Evolutionary conservation across 2,329 filamentous ascomycete genomes (phyloP).

Genomic region (Purpureocillium takamizusanense): DNA sequence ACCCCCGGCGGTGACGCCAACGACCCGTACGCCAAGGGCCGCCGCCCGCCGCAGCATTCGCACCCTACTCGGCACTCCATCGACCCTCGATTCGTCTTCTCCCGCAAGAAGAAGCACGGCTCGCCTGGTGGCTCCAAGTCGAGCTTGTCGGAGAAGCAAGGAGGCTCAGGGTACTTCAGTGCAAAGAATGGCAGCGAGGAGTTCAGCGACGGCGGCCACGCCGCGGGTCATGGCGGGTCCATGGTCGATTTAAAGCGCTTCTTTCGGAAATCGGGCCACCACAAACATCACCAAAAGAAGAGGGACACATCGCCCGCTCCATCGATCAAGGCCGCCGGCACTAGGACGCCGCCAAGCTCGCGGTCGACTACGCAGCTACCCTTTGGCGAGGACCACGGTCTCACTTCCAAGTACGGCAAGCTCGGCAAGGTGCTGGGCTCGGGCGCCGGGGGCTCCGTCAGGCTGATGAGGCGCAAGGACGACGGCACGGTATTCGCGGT

Average conservation of each 20-base stretch:
- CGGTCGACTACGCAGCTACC: constrained; percentile 59
- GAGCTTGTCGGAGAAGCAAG: constrained; percentile 45
- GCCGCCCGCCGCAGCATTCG: constrained; percentile 60
- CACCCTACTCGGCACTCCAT: constrained; percentile 54
- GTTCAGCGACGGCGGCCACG: constrained; percentile 15
- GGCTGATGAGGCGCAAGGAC: constrained; percentile 85
- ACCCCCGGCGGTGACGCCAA: constrained; percentile 72
- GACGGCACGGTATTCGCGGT: constrained; percentile 94
- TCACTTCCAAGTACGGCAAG: constrained; percentile 89
- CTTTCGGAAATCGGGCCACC: constrained; percentile 68
- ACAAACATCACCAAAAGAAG: constrained; percentile 62
- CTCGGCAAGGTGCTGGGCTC: constrained; percentile 90
- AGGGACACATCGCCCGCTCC: constrained; percentile 56
- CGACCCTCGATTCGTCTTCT: constrained; percentile 79
- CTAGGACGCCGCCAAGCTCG: constrained; percentile 36
- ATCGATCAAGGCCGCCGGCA: constrained; percentile 39
- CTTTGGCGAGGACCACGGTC: constrained; percentile 87
- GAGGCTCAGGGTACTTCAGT: constrained; percentile 31
- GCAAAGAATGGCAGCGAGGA: constrained; percentile 28
- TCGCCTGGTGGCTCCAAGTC: constrained; percentile 45
- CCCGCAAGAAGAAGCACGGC: constrained; percentile 59
- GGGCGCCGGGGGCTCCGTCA: constrained; percentile 87
- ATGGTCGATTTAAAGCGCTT: constrained; percentile 97
- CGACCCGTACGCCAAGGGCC: constrained; percentile 80
- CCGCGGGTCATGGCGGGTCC: constrained; percentile 51